Evolutionary conservation across 2,329 filamentous ascomycete genomes (phyloP).

Genomic region (Hymenoscyphus albidus): DNA sequence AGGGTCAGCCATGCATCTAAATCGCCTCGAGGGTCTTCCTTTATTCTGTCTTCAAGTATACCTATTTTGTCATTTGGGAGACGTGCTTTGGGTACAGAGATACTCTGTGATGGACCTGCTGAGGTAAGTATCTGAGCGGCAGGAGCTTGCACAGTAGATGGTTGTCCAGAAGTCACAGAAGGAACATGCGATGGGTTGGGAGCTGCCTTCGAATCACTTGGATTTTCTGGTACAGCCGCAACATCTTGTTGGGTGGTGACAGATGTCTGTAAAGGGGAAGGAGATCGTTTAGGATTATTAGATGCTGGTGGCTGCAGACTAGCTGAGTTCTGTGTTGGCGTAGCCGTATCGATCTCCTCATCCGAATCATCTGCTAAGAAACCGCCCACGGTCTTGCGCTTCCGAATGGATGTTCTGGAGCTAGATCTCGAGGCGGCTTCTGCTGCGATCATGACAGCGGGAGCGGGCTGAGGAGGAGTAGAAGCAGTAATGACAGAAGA

Average conservation of each 20-base stretch:
- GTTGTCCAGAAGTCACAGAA: constrained; percentile 28
- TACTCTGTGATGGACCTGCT: constrained; percentile 25
- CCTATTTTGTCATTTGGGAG: constrained; percentile 36
- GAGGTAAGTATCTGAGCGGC: constrained; percentile 29
- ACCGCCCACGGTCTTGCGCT: constrained; percentile 35
- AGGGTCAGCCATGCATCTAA: constrained; percentile 87
- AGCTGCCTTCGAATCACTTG: constrained; percentile 29
- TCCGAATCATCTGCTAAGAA: constrained; percentile 38
- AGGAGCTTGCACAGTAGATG: constrained; percentile 23
- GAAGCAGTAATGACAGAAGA: constrained; percentile 29
- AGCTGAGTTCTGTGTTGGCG: constrained; percentile 22
- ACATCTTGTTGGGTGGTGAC: constrained; percentile 29
- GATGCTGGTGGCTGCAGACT: constrained; percentile 28
- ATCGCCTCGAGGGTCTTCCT: constrained; percentile 88
- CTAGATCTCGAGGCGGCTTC: constrained; percentile 33
- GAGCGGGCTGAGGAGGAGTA: constrained; percentile 22
- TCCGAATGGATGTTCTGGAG: constrained; percentile 33
- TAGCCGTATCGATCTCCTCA: constrained; percentile 33
- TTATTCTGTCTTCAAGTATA: constrained; percentile 78
- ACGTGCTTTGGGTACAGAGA: constrained; percentile 33
- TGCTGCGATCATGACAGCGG: constrained; percentile 25
- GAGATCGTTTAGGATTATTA: constrained; percentile 30
- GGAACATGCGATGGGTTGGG: constrained; percentile 23
- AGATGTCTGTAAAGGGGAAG: constrained; percentile 33
- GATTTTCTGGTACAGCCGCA: constrained; percentile 26